Conservation (phyloP, 2,329 filamentous ascomycete species). For the Fusarium marasasianum region DNA sequence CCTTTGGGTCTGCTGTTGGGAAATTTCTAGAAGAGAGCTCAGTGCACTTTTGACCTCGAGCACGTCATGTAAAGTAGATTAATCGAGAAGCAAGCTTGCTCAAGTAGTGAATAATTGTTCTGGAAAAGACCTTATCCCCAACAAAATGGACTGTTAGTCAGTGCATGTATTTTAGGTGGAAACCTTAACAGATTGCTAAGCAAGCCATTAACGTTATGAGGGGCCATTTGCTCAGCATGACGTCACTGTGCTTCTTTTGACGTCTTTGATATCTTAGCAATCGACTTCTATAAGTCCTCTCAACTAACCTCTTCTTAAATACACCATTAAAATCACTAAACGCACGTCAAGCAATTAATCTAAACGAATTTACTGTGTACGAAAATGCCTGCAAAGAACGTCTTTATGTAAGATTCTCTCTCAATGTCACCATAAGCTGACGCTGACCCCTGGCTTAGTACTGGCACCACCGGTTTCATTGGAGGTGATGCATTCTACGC, state of each 20-base stretch:
- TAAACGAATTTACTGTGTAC: no score
- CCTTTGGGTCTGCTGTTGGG: not conserved
- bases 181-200: not conserved
- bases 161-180: accelerated
- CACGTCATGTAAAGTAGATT: not conserved
- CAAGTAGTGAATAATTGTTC: not conserved
- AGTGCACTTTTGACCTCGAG: not conserved
- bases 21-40: not conserved
- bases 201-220: not conserved
- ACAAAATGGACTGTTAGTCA: not conserved
- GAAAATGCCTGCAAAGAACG: slow-evolving; percentile 9
- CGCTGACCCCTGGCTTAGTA: not conserved
- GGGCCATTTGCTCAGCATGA: not conserved
- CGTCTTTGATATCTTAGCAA: slow-evolving; percentile 3
- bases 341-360: accelerated
- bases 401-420: not conserved
- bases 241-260: slow-evolving; percentile 6
- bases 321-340: accelerated
- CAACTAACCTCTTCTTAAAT: accelerated
- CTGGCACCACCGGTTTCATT: slow-evolving; percentile 17
- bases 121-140: not conserved
- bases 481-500: slow-evolving; percentile 21
- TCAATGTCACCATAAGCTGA: accelerated
- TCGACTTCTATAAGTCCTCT: accelerated
- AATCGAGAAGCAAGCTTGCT: not conserved